Evolutionary conservation across 495 filamentous ascomycete genomes (phyloP).

Genomic region (Amniculicola lignicola): DNA sequence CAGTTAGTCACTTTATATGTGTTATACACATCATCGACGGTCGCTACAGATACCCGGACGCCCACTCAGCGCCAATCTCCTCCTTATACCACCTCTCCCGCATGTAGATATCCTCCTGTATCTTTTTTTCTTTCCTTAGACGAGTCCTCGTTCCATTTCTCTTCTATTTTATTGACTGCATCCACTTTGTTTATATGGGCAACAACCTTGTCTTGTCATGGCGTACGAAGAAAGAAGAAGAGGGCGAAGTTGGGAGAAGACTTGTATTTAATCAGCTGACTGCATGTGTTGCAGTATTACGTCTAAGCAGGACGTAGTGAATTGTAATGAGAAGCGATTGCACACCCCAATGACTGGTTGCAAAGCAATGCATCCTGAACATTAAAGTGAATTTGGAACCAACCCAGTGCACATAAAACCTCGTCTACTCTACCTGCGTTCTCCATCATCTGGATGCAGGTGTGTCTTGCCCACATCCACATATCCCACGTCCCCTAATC

Average conservation of each 20-base stretch:
- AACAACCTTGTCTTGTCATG: not conserved
- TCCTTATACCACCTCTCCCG: constrained; percentile 4
- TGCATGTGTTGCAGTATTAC: not conserved
- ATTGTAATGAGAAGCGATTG: constrained; percentile 19
- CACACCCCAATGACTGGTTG: no score
- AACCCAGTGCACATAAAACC: no score
- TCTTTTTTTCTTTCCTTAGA: constrained; percentile 1
- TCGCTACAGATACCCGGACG: constrained; percentile 37
- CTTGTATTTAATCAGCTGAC: constrained; percentile 18
- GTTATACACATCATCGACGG: constrained; percentile 28
- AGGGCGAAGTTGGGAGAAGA: no score
- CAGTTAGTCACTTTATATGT: not conserved
- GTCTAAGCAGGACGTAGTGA: constrained; percentile 4
- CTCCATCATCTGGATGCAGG: no score
- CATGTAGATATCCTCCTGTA: not conserved
- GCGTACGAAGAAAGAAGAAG: constrained; percentile 6
- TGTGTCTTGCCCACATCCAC: no score
- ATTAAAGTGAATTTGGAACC: no score
- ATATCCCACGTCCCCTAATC: no score
- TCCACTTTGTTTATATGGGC: constrained; percentile 11
- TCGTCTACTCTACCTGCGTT: no score
- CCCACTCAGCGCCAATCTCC: not conserved
- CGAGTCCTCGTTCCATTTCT: no score
- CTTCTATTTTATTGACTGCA: constrained; percentile 1
- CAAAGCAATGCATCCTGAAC: no score